Evolutionary conservation across 306 rosid genomes (phyloP), one percentile per base, ranked within the genome.

Genomic region (Corylus heterophylla): DNA sequence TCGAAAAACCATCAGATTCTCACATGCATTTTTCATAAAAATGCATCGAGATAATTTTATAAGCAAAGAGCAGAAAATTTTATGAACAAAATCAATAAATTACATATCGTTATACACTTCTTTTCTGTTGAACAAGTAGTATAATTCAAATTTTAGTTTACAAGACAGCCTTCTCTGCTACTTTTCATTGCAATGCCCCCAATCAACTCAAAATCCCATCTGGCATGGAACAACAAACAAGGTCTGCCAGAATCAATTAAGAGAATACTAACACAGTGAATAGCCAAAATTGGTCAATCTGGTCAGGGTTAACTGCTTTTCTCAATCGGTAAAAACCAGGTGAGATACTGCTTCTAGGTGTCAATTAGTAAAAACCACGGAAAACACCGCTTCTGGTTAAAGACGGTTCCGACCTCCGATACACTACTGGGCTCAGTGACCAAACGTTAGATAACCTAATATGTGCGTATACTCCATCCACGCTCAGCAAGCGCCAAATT

Each of bases 381-480:
- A 42, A 42, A 10, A 49, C 13, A 2, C 49, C 3, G 29, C 29
- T 67, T n/a, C 72, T 42, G 3, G 27, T 39, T 42, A 14, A 16
- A 9, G 31, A 29, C 51, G 8, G 3, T 39, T 42, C 50, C 72
- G 1, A 67, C 51, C 13, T n/a, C 51, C n/a, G 31, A 10, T 17
- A 67, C 13, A 42, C 51, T 18, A 67, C 14, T 42, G 49, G 72
- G 16, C 25, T 39, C 50, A 42, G 3, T 0, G 72, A 52, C 56
- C 37, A 14, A 66, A 44, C 2, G 4, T 11, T 44, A 17, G 58
- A 17, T 70, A 74, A 67, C 74, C 25, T 58, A 29, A 76, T 76
- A 82, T 31, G 85, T 69, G 55, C 16, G 77, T 78, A 91, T 87
- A 8, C 84, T 86, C 98, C 99, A 93, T 77, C 99, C 98, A 42